These are phyloP conservation scores for Amylocarpus encephaloides DNA, from an alignment of 2,329 filamentous ascomycete genomes.

Conservation along the genomic window DNA sequence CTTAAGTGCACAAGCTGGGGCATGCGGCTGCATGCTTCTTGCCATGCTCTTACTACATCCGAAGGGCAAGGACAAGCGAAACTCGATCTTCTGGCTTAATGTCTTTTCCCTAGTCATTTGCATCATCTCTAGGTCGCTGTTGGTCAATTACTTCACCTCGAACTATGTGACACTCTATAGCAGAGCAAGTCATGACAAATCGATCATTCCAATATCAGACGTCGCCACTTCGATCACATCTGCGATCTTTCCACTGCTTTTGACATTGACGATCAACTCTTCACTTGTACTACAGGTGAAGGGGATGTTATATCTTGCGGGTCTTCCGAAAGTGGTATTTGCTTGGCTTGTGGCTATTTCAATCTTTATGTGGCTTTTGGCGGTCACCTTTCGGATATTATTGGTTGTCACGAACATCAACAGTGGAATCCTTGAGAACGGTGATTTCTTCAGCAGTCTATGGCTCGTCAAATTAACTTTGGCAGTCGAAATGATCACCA, in stretches of 20 bases:
- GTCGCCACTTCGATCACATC: constrained; percentile 42
- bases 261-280: constrained; percentile 48
- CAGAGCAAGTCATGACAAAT: constrained; percentile 43
- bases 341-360: constrained; percentile 40
- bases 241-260: constrained; percentile 43
- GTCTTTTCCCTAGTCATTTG: no score
- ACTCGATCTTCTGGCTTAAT: no score
- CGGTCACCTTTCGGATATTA: constrained; percentile 48
- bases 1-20: no score
- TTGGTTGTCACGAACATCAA: constrained; percentile 41
- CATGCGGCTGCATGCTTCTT: no score
- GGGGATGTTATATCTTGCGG: constrained; percentile 46
- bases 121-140: no score
- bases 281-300: constrained; percentile 58
- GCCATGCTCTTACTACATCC: no score
- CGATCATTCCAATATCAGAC: constrained; percentile 35
- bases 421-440: constrained; percentile 11
- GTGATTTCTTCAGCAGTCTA: constrained; percentile 26
- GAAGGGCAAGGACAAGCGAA: no score
- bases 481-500: constrained; percentile 47
- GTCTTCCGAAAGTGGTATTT: constrained; percentile 37
- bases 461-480: constrained; percentile 41
- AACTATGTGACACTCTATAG: no score
- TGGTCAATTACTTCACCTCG: no score
- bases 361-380: constrained; percentile 41